Evolutionary conservation across 2,329 filamentous ascomycete species (phyloP).

Genomic region (Alternaria rosae): DNA sequence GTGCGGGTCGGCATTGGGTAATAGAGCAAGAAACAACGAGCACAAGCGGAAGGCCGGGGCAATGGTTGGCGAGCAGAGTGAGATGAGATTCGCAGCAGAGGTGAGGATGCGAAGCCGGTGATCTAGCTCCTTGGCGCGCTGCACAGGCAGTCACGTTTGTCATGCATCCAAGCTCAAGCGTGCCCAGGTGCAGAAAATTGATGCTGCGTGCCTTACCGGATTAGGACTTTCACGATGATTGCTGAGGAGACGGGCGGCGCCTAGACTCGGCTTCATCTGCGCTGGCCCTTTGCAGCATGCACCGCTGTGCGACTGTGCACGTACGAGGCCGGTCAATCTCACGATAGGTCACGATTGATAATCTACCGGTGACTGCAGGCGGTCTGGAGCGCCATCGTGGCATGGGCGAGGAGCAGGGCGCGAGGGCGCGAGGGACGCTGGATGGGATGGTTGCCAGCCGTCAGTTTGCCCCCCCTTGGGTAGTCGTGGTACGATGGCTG

Average conservation of each 20-base stretch:
- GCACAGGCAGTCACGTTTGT: constrained; percentile 26
- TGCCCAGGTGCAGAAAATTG: constrained; percentile 34
- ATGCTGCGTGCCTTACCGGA: constrained; percentile 36
- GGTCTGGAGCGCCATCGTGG: constrained; percentile 6
- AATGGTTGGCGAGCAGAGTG: constrained; percentile 29
- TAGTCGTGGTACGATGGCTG: neutral
- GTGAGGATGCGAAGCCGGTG: constrained; percentile 31
- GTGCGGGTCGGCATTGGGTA: constrained; percentile 41
- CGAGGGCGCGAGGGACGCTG: neutral
- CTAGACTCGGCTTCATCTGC: constrained; percentile 32
- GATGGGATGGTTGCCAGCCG: neutral
- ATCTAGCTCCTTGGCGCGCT: constrained; percentile 26
- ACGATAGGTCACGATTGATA: constrained; percentile 21
- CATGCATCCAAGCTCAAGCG: constrained; percentile 32
- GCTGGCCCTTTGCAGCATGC: constrained; percentile 18
- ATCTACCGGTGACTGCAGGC: constrained; percentile 16
- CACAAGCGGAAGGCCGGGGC: constrained; percentile 28
- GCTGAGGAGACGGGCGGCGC: constrained; percentile 28
- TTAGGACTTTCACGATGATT: constrained; percentile 46
- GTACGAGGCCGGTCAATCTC: constrained; percentile 19
- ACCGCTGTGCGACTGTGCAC: constrained; percentile 15
- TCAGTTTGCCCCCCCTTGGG: neutral
- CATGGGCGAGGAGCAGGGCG: neutral
- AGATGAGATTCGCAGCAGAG: constrained; percentile 24
- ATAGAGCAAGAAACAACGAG: constrained; percentile 27